These are phyloP conservation scores for Clitopilus passeckerianus DNA, from an alignment of 768 basidiomycete species.

Conservation along the genomic window DNA sequence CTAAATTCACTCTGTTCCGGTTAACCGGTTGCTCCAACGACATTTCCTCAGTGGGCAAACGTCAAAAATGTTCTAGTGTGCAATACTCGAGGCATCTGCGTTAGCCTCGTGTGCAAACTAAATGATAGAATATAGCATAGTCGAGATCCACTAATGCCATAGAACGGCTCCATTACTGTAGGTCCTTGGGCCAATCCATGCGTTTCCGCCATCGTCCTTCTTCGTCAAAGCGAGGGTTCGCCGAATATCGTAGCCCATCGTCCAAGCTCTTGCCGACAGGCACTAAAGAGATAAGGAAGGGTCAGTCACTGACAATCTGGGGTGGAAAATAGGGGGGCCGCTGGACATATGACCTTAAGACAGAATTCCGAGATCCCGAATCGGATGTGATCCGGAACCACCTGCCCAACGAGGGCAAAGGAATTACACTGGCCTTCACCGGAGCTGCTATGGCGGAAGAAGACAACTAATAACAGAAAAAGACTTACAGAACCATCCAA, in stretches of 20 bases:
- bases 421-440: background rate
- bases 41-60: constrained; percentile 1
- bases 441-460: background rate
- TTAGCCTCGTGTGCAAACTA: background rate
- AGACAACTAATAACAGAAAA: constrained; percentile 1
- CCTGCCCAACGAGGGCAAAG: too few relatives aligned
- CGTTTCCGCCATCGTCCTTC: constrained; percentile 66
- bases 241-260: constrained; percentile 60
- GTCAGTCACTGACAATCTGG: background rate
- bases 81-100: background rate
- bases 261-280: constrained; percentile 39
- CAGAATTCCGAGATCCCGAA: background rate
- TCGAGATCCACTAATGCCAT: background rate
- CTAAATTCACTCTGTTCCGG: background rate
- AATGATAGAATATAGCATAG: background rate
- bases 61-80: background rate
- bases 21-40: constrained; percentile 1
- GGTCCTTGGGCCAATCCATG: constrained; percentile 63
- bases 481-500: constrained; percentile 79
- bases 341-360: background rate
- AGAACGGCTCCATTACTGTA: constrained; percentile 38
- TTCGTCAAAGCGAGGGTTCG: constrained; percentile 69
- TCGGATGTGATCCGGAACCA: background rate
- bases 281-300: constrained; percentile 34
- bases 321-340: background rate